Percentiles rank a stretch among this genome's conserved stretches.
phyloP scores from a whole-genome alignment of 2,329 filamentous ascomycete species.

The Macrophomina tecta region DNA sequence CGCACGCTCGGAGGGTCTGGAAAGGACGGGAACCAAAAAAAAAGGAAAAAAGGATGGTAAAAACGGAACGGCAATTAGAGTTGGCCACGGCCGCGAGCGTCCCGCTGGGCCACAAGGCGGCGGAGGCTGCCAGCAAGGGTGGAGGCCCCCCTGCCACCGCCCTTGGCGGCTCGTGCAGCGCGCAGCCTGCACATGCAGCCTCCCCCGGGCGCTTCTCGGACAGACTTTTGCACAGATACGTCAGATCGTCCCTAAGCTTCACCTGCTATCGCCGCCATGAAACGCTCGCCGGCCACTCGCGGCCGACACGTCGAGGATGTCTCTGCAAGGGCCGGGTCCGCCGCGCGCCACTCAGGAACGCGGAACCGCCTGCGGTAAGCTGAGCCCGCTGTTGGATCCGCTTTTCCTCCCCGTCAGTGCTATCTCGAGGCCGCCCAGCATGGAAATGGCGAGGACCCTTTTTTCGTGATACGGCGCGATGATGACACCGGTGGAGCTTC shows the following conservation, averaged over 20 bases:
- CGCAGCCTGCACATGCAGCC: not conserved
- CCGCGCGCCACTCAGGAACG: constrained; percentile 26
- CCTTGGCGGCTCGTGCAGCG: constrained; percentile 21
- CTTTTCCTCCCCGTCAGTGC: constrained; percentile 27
- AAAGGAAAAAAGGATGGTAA: not conserved
- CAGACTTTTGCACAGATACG: constrained; percentile 23
- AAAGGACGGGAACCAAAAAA: not conserved
- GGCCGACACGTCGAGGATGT: constrained; percentile 19
- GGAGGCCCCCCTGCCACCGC: constrained; percentile 14
- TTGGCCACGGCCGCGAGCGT: not conserved
- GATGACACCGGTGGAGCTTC: constrained; percentile 31
- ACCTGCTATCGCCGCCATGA: constrained; percentile 28
- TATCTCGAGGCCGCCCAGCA: constrained; percentile 24
- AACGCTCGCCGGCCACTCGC: constrained; percentile 26
- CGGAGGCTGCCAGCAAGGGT: constrained; percentile 13
- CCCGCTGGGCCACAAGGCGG: not conserved
- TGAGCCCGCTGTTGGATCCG: constrained; percentile 28
- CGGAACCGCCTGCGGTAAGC: constrained; percentile 19
- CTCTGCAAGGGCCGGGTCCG: constrained; percentile 25
- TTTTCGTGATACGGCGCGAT: constrained; percentile 29
- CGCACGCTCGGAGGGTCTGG: not conserved
- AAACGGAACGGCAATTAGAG: constrained; percentile 21
- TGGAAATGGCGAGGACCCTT: constrained; percentile 26
- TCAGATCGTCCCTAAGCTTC: constrained; percentile 26
- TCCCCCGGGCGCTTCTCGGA: constrained; percentile 18